These are phyloP conservation scores for Globisporangium paddicum DNA, from an alignment of 352 stramenopile genomes.

Conservation along the genomic window DNA sequence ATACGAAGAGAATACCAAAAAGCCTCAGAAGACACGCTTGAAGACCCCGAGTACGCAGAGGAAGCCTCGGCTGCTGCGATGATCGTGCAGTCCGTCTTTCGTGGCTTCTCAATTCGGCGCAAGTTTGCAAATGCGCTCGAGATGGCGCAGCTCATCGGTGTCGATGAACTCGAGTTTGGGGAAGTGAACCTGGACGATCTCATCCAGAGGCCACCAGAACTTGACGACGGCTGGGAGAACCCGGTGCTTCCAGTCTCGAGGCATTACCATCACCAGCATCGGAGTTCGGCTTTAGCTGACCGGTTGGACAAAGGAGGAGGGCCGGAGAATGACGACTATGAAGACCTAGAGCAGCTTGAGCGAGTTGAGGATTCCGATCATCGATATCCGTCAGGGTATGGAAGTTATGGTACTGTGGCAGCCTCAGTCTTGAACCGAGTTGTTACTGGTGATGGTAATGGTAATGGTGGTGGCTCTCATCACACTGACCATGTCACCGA, in stretches of 20 bases:
- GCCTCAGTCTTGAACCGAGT: not conserved
- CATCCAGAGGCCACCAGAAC: constrained; percentile 46
- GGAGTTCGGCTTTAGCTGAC: not conserved
- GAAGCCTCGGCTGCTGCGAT: constrained; percentile 25
- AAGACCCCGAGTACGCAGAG: constrained; percentile 10
- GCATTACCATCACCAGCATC: not conserved
- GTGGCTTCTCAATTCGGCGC: constrained; percentile 56
- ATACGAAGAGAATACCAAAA: not conserved
- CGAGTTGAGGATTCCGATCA: not conserved
- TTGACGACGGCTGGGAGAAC: constrained; percentile 57
- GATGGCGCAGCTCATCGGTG: constrained; percentile 31
- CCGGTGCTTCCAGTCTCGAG: constrained; percentile 24
- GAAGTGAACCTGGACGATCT: constrained; percentile 58
- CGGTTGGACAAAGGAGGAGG: constrained; percentile 7
- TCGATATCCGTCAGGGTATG: not conserved
- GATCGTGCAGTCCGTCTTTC: constrained; percentile 62
- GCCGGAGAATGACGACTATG: not conserved
- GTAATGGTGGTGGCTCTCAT: not conserved
- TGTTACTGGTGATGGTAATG: not conserved
- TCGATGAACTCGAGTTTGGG: constrained; percentile 22
- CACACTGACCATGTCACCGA: not conserved
- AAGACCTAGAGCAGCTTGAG: constrained; percentile 1
- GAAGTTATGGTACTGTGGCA: not conserved
- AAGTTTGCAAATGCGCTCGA: constrained; percentile 63
- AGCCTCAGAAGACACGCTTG: no score